These are phyloP conservation scores for Sphaerobolus stellatus DNA, from an alignment of 1,284 basidiomycete species.

Conservation along the genomic window DNA sequence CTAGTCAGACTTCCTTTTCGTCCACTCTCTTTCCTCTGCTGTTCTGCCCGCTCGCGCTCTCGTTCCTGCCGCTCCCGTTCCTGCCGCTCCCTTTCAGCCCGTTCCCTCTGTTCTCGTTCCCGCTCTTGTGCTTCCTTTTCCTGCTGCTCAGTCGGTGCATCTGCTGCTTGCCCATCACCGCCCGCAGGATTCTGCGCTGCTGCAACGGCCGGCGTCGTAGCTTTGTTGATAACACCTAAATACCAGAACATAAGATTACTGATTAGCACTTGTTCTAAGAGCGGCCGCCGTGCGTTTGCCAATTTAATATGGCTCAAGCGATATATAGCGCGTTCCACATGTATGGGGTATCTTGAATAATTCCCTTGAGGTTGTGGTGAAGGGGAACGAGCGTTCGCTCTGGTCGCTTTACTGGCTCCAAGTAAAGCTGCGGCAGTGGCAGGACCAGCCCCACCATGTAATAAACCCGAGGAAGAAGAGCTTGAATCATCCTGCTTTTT, in stretches of 20 bases:
- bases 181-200: constrained; percentile 34
- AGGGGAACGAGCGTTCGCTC: constrained; percentile 56
- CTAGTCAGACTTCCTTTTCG: constrained; percentile 42
- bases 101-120: constrained; percentile 31
- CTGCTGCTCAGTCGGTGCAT: constrained; percentile 44
- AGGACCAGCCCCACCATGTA: constrained; percentile 60
- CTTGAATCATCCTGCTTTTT: constrained; percentile 67
- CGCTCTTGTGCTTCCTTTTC: constrained; percentile 41
- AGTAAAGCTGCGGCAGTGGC: constrained; percentile 82
- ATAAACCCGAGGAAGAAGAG: constrained; percentile 40
- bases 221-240: constrained; percentile 93
- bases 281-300: constrained; percentile 91
- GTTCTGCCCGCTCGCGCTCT: constrained; percentile 46
- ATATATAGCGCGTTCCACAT: constrained; percentile 97
- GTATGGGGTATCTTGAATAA: constrained; percentile 90
- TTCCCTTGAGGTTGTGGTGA: constrained; percentile 65
- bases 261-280: constrained; percentile 98
- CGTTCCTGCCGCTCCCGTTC: constrained; percentile 37
- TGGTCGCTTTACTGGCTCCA: constrained; percentile 78
- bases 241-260: constrained; percentile 99
- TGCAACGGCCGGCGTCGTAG: constrained; percentile 14
- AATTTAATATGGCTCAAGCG: constrained; percentile 97
- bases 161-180: constrained; percentile 33
- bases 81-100: constrained; percentile 41
- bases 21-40: constrained; percentile 49